Evolutionary conservation across 495 filamentous ascomycete genomes (phyloP).

Genomic region (Penicillium egyptiacum): DNA sequence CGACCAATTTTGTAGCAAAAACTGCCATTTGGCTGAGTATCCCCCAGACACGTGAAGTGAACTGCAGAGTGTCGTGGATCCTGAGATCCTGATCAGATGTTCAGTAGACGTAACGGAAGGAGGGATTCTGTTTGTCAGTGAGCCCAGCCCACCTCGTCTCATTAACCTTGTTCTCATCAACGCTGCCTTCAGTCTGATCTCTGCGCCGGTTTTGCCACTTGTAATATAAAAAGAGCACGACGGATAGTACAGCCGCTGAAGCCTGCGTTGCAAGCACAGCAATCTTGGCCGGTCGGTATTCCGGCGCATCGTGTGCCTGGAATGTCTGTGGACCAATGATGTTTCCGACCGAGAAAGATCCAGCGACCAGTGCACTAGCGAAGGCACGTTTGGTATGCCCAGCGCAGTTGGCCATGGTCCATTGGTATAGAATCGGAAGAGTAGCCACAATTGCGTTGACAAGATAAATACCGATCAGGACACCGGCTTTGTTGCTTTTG

Average conservation of each 20-base stretch:
- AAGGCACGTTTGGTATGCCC: slow-evolving; percentile 54
- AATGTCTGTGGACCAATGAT: slow-evolving; percentile 71
- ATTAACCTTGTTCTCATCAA: slow-evolving; percentile 25
- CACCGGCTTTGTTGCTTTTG: slow-evolving; percentile 44
- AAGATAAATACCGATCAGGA: slow-evolving; percentile 64
- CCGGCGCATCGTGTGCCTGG: slow-evolving; percentile 55
- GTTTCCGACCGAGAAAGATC: slow-evolving; percentile 61
- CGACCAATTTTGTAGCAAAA: too few species aligned
- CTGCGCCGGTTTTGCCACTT: slow-evolving; percentile 44
- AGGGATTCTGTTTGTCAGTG: slow-evolving; percentile 42
- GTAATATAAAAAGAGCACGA: slow-evolving; percentile 46
- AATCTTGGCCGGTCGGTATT: slow-evolving; percentile 63
- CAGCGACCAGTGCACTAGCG: slow-evolving; percentile 55
- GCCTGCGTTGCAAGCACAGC: slow-evolving; percentile 53
- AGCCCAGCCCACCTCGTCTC: slow-evolving; percentile 41
- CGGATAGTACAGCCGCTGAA: slow-evolving; percentile 39
- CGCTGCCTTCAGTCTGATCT: slow-evolving; percentile 23
- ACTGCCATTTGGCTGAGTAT: too few species aligned
- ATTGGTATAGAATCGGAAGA: slow-evolving; percentile 48
- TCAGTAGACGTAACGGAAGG: slow-evolving; percentile 50
- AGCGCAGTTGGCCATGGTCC: slow-evolving; percentile 49
- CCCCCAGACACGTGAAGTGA: too few species aligned
- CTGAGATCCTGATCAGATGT: too few species aligned
- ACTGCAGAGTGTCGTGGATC: too few species aligned
- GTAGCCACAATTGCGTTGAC: slow-evolving; percentile 54